These are phyloP conservation scores for Leptoxyphium fumago DNA, from an alignment of 2,329 filamentous ascomycete genomes.

Conservation along the genomic window DNA sequence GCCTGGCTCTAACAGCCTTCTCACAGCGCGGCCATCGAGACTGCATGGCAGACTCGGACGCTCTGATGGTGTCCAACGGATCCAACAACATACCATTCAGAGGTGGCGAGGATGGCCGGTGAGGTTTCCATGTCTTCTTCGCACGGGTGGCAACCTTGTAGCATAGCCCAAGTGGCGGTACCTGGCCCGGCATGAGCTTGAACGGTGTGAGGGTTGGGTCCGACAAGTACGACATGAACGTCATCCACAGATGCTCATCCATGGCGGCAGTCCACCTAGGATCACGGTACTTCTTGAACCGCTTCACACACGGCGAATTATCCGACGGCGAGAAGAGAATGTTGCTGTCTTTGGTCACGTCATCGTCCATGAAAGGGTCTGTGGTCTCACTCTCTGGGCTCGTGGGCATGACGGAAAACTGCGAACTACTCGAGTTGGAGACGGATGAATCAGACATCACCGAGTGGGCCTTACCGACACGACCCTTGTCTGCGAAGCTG, in stretches of 20 bases:
- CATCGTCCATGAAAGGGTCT: conserved; percentile 36
- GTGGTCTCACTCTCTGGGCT: conserved; percentile 44
- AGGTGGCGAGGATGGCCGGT: conserved; percentile 20
- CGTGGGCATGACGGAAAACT: conserved; percentile 16
- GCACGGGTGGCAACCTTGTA: conserved; percentile 48
- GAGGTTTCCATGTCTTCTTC: conserved; percentile 43
- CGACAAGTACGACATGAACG: conserved; percentile 50
- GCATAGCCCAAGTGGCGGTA: conserved; percentile 49
- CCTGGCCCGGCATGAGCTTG: conserved; percentile 49
- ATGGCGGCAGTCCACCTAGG: conserved; percentile 45
- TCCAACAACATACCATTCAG: not conserved
- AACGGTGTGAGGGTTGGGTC: conserved; percentile 52
- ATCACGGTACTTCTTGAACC: conserved; percentile 25
- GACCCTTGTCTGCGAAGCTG: conserved; percentile 9
- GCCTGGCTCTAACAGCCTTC: conserved; percentile 41
- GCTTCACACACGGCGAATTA: conserved; percentile 22
- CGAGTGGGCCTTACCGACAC: conserved; percentile 36
- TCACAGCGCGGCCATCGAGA: conserved; percentile 42
- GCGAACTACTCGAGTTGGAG: conserved; percentile 44
- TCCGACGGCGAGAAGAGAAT: conserved; percentile 11
- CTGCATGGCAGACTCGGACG: conserved; percentile 21
- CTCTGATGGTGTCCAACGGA: conserved; percentile 28
- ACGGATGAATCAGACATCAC: conserved; percentile 47
- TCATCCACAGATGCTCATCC: conserved; percentile 53
- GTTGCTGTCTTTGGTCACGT: conserved; percentile 11